Base-by-base conservation (phyloP, 768 basidiomycete species). In the Amanita rimosa region DNA sequence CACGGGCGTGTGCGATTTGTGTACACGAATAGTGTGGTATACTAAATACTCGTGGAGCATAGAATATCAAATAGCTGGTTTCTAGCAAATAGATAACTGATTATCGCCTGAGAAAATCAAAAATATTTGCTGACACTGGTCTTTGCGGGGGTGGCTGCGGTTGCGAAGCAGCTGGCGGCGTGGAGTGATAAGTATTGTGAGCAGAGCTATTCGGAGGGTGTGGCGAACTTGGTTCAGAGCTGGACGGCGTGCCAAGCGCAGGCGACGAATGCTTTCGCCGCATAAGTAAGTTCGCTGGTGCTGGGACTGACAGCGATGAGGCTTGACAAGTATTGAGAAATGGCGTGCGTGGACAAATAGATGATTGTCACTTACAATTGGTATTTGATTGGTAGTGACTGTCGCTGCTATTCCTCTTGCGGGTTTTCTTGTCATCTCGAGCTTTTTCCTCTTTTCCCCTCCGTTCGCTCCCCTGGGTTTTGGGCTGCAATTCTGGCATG, bases 401-500 rank as follows among this genome's bases (percentile, higher is more conserved):
- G 36, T 37, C n/a, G 36, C 17, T 19, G 7, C 36, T 31, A 24
- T 13, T 29, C 17, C 11, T 24, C 22, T 40, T 48, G 57, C 60
- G 57, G 66, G 66, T 59, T 62, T 70, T 31, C 4, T 31, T 31
- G 31, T 31, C 70, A 62, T 67, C 63, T 64, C 67, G 22, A 68
- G 66, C 14, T 69, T 69, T 56, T 65, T 69, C 63, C 64, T 68
- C 55, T 65, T 68, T 13, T 57, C 50, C 44, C 54, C 66, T 68
- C 46, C 65, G 60, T n/a, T 62, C 56, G 34, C 53, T 53, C 3
- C 48, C 50, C 13, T 26, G 56, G 13, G 68, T 57, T 52, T 71
- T 74, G 3, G 85, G 84, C 56, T 75, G 74, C 13, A 92, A 73
- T 59, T 92, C 88, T 0, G 87, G 88, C 78, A 92, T 90, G 11